Evolutionary conservation across 352 stramenopile genomes (phyloP).

Genomic region (Salisapilia sapeloensis): DNA sequence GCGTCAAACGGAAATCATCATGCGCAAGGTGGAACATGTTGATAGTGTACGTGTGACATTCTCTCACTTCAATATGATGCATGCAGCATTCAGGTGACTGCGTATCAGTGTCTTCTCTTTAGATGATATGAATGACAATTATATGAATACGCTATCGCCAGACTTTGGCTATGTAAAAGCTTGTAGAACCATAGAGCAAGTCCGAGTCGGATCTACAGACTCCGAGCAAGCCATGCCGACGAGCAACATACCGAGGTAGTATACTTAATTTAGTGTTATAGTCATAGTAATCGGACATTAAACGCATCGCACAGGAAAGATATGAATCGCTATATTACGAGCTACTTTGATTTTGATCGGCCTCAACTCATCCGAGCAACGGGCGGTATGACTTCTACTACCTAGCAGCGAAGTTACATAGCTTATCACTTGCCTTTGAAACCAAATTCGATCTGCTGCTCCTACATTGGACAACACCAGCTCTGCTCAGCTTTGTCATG

Average conservation of each 20-base stretch:
- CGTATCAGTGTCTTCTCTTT: not conserved
- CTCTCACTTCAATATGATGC: not conserved
- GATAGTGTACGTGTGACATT: constrained; percentile 7
- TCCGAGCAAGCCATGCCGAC: constrained; percentile 8
- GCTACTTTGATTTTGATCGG: constrained; percentile 70
- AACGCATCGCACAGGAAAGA: constrained; percentile 18
- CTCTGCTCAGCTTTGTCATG: constrained; percentile 40
- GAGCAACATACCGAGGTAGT: constrained; percentile 9
- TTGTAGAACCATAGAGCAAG: constrained; percentile 43
- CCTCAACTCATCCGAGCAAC: constrained; percentile 53
- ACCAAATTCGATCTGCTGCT: not conserved
- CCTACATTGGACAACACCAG: constrained; percentile 11
- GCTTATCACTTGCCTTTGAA: not conserved
- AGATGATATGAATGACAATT: constrained; percentile 1
- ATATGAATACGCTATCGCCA: constrained; percentile 4
- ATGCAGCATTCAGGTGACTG: constrained; percentile 24
- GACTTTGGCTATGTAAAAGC: constrained; percentile 67
- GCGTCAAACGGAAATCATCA: constrained; percentile 23
- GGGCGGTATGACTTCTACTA: constrained; percentile 18
- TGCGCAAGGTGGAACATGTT: constrained; percentile 36
- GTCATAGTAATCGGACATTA: not conserved
- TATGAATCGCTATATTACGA: constrained; percentile 39
- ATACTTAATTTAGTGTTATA: not conserved
- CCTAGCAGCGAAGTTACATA: not conserved
- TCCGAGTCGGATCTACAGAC: constrained; percentile 30